Percentiles rank a stretch among this genome's conserved stretches.
phyloP scores from a whole-genome alignment of 164 flowering plant genomes.

The Magnolia sinica region DNA sequence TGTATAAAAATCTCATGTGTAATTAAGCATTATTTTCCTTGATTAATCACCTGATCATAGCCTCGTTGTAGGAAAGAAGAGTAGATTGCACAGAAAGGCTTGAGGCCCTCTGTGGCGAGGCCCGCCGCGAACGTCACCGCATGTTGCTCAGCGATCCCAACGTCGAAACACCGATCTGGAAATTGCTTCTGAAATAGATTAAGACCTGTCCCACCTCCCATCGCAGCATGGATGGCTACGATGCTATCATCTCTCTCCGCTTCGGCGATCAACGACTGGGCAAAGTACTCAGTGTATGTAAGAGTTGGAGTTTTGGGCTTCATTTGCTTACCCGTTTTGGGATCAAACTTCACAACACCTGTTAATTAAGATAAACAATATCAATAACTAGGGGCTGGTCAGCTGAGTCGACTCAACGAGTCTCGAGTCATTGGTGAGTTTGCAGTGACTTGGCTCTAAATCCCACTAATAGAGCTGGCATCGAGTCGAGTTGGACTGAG shows the following conservation, averaged over 20 bases:
- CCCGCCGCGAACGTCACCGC: slow-evolving; percentile 63
- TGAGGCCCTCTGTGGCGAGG: slow-evolving; percentile 49
- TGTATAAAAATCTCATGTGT: too few species aligned
- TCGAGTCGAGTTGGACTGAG: too few species aligned
- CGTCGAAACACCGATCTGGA: slow-evolving; percentile 46
- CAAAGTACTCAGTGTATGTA: slow-evolving; percentile 45
- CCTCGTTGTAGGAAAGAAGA: slow-evolving; percentile 55
- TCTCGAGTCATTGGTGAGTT: neutral
- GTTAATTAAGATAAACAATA: neutral
- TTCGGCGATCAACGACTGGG: slow-evolving; percentile 44
- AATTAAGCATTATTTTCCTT: too few species aligned
- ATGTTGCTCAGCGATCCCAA: slow-evolving; percentile 61
- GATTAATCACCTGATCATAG: slow-evolving; percentile 41
- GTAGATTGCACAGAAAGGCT: slow-evolving; percentile 55
- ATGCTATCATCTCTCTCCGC: slow-evolving; percentile 40
- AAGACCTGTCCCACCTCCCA: slow-evolving; percentile 62
- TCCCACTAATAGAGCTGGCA: too few species aligned
- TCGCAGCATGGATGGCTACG: slow-evolving; percentile 54
- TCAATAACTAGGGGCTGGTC: too few species aligned
- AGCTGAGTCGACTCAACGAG: too few species aligned
- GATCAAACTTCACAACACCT: slow-evolving; percentile 61
- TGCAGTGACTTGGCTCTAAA: too few species aligned
- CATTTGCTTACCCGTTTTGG: slow-evolving; percentile 41
- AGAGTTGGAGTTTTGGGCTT: slow-evolving; percentile 30
- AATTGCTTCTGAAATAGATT: slow-evolving; percentile 42